Evolutionary conservation across 176 grass and related monocot species (phyloP).

Genomic region (Poa pratensis): DNA sequence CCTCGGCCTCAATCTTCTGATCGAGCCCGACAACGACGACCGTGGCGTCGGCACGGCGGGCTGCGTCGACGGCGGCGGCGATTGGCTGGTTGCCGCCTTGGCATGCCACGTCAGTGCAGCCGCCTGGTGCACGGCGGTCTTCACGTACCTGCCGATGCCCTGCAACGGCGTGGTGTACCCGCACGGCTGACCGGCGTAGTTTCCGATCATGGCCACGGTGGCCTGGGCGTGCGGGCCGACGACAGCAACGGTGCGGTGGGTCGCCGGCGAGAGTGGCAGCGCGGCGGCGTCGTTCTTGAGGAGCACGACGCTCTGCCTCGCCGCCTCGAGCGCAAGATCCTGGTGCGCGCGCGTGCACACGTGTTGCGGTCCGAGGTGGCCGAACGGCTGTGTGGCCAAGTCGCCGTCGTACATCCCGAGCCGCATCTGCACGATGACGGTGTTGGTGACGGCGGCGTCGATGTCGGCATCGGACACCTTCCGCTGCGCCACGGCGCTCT

Average conservation of each 20-base stretch:
- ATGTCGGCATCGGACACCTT: conserved; percentile 63
- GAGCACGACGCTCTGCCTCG: conserved; percentile 65
- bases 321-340: conserved; percentile 70
- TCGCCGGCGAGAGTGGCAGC: conserved; percentile 46
- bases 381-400: conserved; percentile 51
- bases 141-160: conserved; percentile 58
- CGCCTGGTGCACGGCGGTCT: conserved; percentile 20
- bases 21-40: conserved; percentile 67
- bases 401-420: conserved; percentile 89
- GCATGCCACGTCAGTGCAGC: conserved; percentile 74
- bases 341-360: conserved; percentile 66
- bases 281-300: conserved; percentile 55
- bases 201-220: conserved; percentile 85
- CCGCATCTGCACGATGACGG: conserved; percentile 75
- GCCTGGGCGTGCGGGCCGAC: conserved; percentile 75
- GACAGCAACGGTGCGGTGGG: conserved; percentile 50
- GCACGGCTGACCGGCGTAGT: conserved; percentile 78
- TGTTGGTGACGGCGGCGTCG: conserved; percentile 65
- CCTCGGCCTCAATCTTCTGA: conserved; percentile 69
- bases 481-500: conserved; percentile 32
- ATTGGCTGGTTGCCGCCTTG: conserved; percentile 53
- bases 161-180: conserved; percentile 70
- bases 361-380: conserved; percentile 54
- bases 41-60: conserved; percentile 51
- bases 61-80: conserved; percentile 34